A percentile compares a stretch with the other conserved stretches of the same genome.
Conservation (phyloP, 257 asterid species). For the Nicotiana tomentosiformis region DNA sequence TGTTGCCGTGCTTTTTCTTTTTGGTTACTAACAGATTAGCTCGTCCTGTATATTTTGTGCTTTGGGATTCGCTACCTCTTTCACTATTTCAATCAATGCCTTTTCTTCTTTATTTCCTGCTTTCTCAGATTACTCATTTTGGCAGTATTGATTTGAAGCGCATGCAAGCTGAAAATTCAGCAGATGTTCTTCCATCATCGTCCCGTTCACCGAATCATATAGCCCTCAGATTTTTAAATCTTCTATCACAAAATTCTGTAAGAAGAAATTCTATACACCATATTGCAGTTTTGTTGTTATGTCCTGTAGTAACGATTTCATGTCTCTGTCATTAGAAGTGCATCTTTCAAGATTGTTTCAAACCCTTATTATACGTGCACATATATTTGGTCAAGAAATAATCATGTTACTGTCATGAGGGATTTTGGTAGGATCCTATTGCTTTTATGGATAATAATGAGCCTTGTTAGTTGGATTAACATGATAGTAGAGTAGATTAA, state of each 20-base stretch:
- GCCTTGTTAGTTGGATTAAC: neutral
- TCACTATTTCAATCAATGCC: slow-evolving; percentile 16
- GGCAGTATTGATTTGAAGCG: slow-evolving; percentile 92
- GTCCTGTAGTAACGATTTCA: neutral
- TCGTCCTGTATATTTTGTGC: slow-evolving; percentile 6
- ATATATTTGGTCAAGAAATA: neutral
- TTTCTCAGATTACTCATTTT: slow-evolving; percentile 52
- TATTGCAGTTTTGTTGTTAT: neutral
- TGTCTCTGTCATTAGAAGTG: neutral
- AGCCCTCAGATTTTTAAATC: slow-evolving; percentile 66
- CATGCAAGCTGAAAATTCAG: slow-evolving; percentile 78
- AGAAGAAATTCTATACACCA: slow-evolving; percentile 21
- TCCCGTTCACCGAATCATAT: slow-evolving; percentile 81
- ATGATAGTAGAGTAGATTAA: neutral
- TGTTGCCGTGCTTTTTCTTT: neutral
- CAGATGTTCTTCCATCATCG: slow-evolving; percentile 54
- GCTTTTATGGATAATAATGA: neutral
- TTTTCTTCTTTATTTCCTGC: slow-evolving; percentile 24
- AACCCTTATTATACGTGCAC: neutral
- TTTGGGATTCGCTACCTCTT: slow-evolving; percentile 16
- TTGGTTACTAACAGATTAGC: neutral
- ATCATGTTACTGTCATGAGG: neutral
- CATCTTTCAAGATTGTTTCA: neutral
- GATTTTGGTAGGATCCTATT: neutral
- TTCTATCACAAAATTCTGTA: slow-evolving; percentile 41